Conservation (phyloP, 163 green algal species). For the Scenedesmus sp. region DNA sequence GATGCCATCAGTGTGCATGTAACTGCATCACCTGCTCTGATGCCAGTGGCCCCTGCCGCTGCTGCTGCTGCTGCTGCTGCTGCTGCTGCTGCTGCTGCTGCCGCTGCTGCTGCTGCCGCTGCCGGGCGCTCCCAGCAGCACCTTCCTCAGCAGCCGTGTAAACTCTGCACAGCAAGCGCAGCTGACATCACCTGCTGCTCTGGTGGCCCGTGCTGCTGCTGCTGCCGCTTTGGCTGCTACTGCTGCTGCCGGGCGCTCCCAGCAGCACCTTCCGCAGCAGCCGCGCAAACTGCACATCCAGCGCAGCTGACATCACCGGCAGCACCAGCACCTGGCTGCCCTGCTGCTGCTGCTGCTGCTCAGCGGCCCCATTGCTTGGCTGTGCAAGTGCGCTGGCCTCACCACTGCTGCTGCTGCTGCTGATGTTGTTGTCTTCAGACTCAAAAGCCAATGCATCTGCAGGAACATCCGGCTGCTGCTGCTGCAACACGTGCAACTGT, state of each 20-base stretch:
- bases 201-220: background rate
- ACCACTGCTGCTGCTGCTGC: background rate
- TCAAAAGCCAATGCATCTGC: background rate
- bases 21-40: too few species aligned
- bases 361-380: too few species aligned
- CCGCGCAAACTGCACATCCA: constrained; percentile 37
- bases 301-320: constrained; percentile 18
- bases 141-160: background rate
- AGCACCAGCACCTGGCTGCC: background rate
- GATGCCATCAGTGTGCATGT: background rate
- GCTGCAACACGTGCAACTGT: background rate
- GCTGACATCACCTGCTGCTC: background rate
- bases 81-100: constrained; percentile 17
- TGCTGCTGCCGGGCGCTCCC: background rate
- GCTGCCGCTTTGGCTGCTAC: constrained; percentile 1
- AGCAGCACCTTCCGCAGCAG: constrained; percentile 24
- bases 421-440: too few species aligned
- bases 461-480: background rate
- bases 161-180: background rate
- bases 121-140: background rate
- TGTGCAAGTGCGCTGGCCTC: background rate
- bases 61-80: background rate
- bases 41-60: background rate
- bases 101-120: background rate
- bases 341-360: constrained; percentile 6